Evolutionary conservation across 2,329 filamentous ascomycete genomes (phyloP), one percentile per base, ranked within the genome.

Genomic region (Phaeosphaeria sp.): DNA sequence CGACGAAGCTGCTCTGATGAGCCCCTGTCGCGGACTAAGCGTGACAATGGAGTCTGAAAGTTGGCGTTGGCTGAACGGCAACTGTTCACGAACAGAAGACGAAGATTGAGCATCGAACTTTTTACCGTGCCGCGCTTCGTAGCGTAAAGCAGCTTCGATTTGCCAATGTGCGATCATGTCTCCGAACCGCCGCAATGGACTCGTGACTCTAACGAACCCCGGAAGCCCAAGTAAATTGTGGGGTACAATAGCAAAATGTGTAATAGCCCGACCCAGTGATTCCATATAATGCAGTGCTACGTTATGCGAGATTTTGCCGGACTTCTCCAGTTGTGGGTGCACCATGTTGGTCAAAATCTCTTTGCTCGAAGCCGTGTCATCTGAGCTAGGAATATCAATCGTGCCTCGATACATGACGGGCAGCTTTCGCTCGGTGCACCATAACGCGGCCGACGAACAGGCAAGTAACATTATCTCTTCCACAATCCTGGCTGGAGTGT

Each of bases 121-220:
- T 20, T 73, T 71, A 15, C 81, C 80, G 4, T 79, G 77, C 27
- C 74, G 66, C 11, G 82, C 79, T 72, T 89, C 86, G 59, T 84
- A 80, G 11, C 84, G 83, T 42, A 89, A 65, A 1, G 84, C 85
- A 6, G 86, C 83, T 76, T 89, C 86, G 47, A 88, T 87, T 63
- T 89, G 87, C 81, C 87, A 89, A 68, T 89, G 86, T 11, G 81
- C 77, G 46, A 89, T 79, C 69, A 89, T 80, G 71, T 89, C 87
- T 47, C 78, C 80, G 71, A 84, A 89, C 39, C 87, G 81, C 50
- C 87, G 83, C 21, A 89, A 78, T 1, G 87, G 87, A 66, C 83
- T 87, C 0, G 87, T 89, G 50, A 82, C 81, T 73, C 85, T 87
- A 57, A 82, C 73, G 65, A 89, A 89, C 23, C 79, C 70, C 25